Conservation (phyloP, 768 basidiomycete genomes). For the Phlebiopsis gigantea region DNA sequence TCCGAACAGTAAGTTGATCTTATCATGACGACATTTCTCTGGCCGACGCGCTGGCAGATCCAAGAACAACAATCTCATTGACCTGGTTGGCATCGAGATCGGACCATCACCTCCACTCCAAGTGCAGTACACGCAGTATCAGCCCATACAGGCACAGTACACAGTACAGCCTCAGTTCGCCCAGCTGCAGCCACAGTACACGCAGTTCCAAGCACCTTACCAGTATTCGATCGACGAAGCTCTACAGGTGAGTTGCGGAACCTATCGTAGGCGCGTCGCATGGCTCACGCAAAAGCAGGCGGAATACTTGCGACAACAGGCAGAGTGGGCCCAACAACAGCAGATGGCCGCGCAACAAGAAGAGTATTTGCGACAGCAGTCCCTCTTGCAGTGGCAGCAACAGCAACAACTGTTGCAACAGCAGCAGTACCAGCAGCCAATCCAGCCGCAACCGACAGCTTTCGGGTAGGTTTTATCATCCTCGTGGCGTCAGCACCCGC, state of each 20-base stretch:
- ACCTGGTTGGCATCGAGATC: conserved; percentile 13
- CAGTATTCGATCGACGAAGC: conserved; percentile 79
- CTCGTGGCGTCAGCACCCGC: background rate
- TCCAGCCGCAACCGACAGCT: conserved; percentile 54
- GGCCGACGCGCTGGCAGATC: background rate
- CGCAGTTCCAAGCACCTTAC: conserved; percentile 63
- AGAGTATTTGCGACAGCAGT: background rate
- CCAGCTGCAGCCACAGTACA: conserved; percentile 20
- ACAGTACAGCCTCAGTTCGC: conserved; percentile 20
- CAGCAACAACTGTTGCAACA: conserved; percentile 40
- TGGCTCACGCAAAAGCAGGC: conserved; percentile 28
- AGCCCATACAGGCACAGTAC: conserved; percentile 8
- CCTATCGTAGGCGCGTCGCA: background rate
- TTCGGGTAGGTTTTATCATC: conserved; percentile 68
- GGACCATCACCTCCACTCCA: conserved; percentile 14
- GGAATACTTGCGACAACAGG: conserved; percentile 39
- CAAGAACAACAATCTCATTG: conserved; percentile 17
- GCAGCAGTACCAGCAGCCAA: conserved; percentile 30
- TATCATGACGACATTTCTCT: background rate
- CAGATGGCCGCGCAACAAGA: conserved; percentile 25
- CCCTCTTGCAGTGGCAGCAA: conserved; percentile 30
- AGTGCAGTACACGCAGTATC: conserved; percentile 19
- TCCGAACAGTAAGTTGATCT: background rate
- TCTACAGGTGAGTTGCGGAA: conserved; percentile 40
- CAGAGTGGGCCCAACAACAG: conserved; percentile 58